phyloP scores from a whole-genome alignment of 108 stramenopile species.

The Skeletonema marinoi region DNA sequence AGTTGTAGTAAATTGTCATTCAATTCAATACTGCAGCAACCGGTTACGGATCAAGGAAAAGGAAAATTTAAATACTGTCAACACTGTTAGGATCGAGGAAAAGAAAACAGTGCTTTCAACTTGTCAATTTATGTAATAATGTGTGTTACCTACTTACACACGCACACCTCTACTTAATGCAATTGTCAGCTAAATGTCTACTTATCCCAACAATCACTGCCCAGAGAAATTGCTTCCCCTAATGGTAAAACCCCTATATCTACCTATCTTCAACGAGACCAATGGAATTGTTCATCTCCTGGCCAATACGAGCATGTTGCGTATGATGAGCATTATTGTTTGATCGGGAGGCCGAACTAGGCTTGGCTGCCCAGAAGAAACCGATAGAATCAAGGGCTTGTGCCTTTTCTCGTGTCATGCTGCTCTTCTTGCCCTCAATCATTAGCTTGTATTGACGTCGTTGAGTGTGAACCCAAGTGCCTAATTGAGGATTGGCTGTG shows the following conservation, averaged over 20 bases:
- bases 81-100: no score
- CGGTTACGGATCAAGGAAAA: no score
- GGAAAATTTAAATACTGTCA: no score
- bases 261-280: not conserved
- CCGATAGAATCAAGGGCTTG: conserved; percentile 46
- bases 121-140: no score
- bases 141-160: no score
- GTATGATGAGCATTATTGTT: not conserved
- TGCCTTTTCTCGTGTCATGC: conserved; percentile 53
- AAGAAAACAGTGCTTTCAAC: no score
- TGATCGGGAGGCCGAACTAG: not conserved
- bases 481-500: conserved; percentile 28
- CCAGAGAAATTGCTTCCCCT: no score
- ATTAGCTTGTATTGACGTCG: conserved; percentile 45
- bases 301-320: not conserved
- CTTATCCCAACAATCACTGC: no score
- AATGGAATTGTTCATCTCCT: not conserved
- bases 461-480: conserved; percentile 49
- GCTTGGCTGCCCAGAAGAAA: conserved; percentile 58
- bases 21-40: no score
- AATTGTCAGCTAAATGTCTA: not conserved
- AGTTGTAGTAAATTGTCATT: no score
- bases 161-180: no score
- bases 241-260: no score
- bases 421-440: conserved; percentile 48